These are phyloP conservation scores for Kluyveromyces starmeri DNA, from an alignment of 805 yeast genomes.

Conservation along the genomic window DNA sequence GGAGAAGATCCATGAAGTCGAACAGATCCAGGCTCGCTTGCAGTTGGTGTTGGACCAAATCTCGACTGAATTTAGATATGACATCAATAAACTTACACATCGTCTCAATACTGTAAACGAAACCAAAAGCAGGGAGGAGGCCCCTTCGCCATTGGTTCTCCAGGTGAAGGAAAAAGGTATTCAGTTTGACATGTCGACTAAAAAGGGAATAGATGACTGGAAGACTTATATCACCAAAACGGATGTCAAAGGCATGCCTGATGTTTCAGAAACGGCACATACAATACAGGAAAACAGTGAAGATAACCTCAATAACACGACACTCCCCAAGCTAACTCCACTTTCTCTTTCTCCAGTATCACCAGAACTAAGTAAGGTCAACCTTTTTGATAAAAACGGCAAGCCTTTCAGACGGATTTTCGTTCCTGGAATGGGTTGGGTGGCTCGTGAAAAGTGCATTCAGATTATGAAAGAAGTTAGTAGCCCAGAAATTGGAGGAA, in stretches of 20 bases:
- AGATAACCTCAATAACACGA: too few relatives aligned
- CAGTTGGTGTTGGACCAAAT: constrained; percentile 1
- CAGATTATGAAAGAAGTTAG: constrained; percentile 4
- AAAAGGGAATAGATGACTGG: constrained; percentile 9
- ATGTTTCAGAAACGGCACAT: too few relatives aligned
- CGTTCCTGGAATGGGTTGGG: constrained; percentile 46
- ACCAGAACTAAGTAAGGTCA: constrained; percentile 4
- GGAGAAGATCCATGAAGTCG: constrained; percentile 1
- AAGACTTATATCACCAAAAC: constrained; percentile 4
- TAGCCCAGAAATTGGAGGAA: neutral
- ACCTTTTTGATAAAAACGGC: constrained; percentile 30
- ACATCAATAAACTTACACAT: neutral
- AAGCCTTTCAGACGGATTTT: constrained; percentile 36
- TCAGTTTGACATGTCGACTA: constrained; percentile 10
- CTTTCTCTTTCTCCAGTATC: constrained; percentile 2
- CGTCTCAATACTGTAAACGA: constrained; percentile 7
- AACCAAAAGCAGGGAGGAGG: constrained; percentile 10
- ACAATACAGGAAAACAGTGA: neutral
- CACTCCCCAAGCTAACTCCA: constrained; percentile 1
- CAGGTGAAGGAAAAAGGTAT: constrained; percentile 6
- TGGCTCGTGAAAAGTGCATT: constrained; percentile 25
- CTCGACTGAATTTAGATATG: neutral
- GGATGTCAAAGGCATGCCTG: neutral
- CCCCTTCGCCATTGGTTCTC: constrained; percentile 16
- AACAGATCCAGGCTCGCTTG: neutral